Evolutionary conservation across 805 yeast species (phyloP).

Genomic region (Barnettozyma sucrosica): DNA sequence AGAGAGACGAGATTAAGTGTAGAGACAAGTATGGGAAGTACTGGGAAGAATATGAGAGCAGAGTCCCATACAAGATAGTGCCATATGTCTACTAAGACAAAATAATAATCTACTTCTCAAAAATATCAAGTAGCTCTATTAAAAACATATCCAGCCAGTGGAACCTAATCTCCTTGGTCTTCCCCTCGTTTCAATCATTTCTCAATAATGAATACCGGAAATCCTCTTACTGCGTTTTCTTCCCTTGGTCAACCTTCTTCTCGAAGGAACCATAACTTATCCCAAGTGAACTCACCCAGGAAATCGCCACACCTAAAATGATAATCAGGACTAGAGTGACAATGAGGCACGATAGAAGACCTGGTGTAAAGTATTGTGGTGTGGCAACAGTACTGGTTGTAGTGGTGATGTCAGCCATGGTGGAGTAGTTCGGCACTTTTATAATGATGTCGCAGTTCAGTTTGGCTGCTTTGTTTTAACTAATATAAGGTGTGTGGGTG

Average conservation of each 20-base stretch:
- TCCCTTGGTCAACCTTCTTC: constrained; percentile 40
- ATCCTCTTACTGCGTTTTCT: constrained; percentile 4
- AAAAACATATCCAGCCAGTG: constrained; percentile 5
- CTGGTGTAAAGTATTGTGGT: constrained; percentile 65
- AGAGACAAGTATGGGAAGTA: constrained; percentile 74
- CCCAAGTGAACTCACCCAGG: constrained; percentile 66
- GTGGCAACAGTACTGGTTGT: constrained; percentile 23
- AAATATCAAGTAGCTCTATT: neutral
- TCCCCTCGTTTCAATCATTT: neutral
- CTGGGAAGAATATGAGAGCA: constrained; percentile 77
- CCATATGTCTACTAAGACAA: constrained; percentile 70
- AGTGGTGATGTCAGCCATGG: constrained; percentile 1
- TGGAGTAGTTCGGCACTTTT: neutral
- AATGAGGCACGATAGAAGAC: constrained; percentile 69
- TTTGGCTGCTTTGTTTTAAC: neutral
- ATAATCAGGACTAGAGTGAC: constrained; percentile 56
- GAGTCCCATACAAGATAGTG: constrained; percentile 84
- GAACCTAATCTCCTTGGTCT: neutral
- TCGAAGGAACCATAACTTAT: constrained; percentile 82
- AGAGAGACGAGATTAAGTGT: constrained; percentile 89
- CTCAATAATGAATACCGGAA: neutral
- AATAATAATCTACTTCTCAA: neutral
- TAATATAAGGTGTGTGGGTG: neutral
- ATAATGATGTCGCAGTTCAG: neutral
- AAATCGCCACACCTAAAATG: constrained; percentile 55